Conservation (phyloP, 1,284 basidiomycete genomes). For the Ceratobasidium sp. region DNA sequence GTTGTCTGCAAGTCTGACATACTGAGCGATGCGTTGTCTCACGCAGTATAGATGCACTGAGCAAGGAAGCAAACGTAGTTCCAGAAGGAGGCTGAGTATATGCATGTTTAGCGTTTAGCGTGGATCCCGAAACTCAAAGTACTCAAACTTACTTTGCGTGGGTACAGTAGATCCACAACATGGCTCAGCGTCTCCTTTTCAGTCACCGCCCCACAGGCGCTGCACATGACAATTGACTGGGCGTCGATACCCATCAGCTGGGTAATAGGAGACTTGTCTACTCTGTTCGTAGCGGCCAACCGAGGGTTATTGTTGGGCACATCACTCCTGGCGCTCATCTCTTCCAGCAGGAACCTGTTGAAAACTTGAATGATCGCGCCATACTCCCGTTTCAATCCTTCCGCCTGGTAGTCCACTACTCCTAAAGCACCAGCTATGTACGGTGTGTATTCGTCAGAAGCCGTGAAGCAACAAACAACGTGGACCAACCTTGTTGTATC, state of each 20-base stretch:
- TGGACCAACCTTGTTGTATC: constrained; percentile 72
- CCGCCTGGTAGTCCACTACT: constrained; percentile 88
- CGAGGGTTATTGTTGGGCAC: constrained; percentile 57
- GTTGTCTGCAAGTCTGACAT: constrained; percentile 86
- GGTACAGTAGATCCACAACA: constrained; percentile 90
- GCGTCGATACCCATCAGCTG: constrained; percentile 85
- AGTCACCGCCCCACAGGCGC: constrained; percentile 76
- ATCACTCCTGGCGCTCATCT: constrained; percentile 78
- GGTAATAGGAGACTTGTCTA: constrained; percentile 70
- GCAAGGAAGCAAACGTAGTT: constrained; percentile 72
- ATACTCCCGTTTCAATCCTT: constrained; percentile 79
- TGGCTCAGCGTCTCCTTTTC: constrained; percentile 83
- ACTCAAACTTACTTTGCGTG: constrained; percentile 72
- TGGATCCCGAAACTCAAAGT: not conserved
- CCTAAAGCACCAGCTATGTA: constrained; percentile 86
- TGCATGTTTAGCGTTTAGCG: not conserved
- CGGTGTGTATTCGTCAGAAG: constrained; percentile 53
- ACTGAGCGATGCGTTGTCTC: constrained; percentile 87
- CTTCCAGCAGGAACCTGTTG: constrained; percentile 93
- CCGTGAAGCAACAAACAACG: not conserved
- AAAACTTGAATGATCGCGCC: constrained; percentile 93
- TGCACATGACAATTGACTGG: constrained; percentile 80
- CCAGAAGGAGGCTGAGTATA: constrained; percentile 11
- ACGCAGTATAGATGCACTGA: constrained; percentile 83
- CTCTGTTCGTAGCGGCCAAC: constrained; percentile 52